These are phyloP conservation scores for Colletotrichum kahawae DNA, from an alignment of 2,329 filamentous ascomycete genomes.

Conservation along the genomic window DNA sequence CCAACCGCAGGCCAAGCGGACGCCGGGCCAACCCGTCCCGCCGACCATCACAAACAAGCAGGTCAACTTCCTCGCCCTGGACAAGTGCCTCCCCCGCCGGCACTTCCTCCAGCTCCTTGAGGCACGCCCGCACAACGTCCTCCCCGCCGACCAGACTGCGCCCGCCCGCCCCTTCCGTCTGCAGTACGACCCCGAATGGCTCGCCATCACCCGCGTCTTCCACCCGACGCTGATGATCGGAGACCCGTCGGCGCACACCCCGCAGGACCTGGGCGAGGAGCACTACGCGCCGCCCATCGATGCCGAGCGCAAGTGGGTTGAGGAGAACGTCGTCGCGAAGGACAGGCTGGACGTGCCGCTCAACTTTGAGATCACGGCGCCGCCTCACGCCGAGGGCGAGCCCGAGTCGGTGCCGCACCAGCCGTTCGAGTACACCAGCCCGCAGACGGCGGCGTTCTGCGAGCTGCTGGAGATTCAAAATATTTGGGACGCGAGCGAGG, in stretches of 20 bases:
- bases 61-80: slow-evolving; percentile 86
- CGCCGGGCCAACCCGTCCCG: slow-evolving; percentile 69
- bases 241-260: slow-evolving; percentile 55
- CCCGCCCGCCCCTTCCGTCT: slow-evolving; percentile 60
- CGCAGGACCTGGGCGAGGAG: slow-evolving; percentile 70
- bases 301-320: slow-evolving; percentile 77
- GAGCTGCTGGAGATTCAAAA: slow-evolving; percentile 78
- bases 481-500: slow-evolving; percentile 72
- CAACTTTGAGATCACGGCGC: slow-evolving; percentile 80
- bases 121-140: slow-evolving; percentile 47
- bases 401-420: slow-evolving; percentile 65
- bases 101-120: slow-evolving; percentile 84
- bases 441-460: slow-evolving; percentile 85
- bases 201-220: slow-evolving; percentile 89
- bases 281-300: slow-evolving; percentile 73
- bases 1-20: slow-evolving; percentile 37
- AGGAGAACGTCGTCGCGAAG: slow-evolving; percentile 71
- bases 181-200: slow-evolving; percentile 91
- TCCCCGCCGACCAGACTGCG: slow-evolving; percentile 22
- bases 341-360: slow-evolving; percentile 73
- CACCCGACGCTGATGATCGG: slow-evolving; percentile 69
- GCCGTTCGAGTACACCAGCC: slow-evolving; percentile 83
- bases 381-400: slow-evolving; percentile 64
- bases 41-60: slow-evolving; percentile 75
- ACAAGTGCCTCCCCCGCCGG: slow-evolving; percentile 84